A percentile compares a stretch with the other conserved stretches of the same genome.
These are phyloP conservation scores for Corymbia citriodora DNA, from an alignment of 441 rosid species.

Conservation along the genomic window DNA sequence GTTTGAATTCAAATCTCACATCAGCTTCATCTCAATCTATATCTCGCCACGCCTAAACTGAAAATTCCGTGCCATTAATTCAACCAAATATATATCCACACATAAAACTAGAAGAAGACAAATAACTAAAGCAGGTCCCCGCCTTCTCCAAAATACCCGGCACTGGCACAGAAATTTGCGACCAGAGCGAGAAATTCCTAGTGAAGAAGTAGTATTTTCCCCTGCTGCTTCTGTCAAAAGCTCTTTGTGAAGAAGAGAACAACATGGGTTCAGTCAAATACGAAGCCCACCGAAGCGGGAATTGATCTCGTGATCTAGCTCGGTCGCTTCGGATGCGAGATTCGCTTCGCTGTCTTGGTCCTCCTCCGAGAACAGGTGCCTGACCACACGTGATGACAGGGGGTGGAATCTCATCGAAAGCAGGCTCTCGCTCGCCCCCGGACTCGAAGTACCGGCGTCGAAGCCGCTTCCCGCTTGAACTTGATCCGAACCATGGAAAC, in stretches of 20 bases:
- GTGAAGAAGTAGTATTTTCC: conserved; percentile 26
- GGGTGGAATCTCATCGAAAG: conserved; percentile 51
- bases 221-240: conserved; percentile 23
- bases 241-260: conserved; percentile 22
- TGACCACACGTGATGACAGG: conserved; percentile 23
- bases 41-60: not conserved
- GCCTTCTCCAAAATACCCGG: conserved; percentile 42
- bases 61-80: not conserved
- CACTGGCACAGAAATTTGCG: conserved; percentile 48
- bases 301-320: conserved; percentile 30
- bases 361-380: conserved; percentile 31
- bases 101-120: conserved; percentile 31
- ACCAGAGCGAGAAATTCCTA: conserved; percentile 27
- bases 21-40: not conserved
- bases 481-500: conserved; percentile 5
- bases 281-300: conserved; percentile 21
- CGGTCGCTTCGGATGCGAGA: conserved; percentile 43
- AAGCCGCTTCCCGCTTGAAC: not conserved
- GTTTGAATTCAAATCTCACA: not conserved
- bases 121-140: conserved; percentile 35
- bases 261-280: conserved; percentile 17
- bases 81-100: conserved; percentile 2
- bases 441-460: not conserved
- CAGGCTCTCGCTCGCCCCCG: conserved; percentile 39
- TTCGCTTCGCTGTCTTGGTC: conserved; percentile 31